Conservation (phyloP, 2,329 filamentous ascomycete genomes). For the Juglanconis juglandina region DNA sequence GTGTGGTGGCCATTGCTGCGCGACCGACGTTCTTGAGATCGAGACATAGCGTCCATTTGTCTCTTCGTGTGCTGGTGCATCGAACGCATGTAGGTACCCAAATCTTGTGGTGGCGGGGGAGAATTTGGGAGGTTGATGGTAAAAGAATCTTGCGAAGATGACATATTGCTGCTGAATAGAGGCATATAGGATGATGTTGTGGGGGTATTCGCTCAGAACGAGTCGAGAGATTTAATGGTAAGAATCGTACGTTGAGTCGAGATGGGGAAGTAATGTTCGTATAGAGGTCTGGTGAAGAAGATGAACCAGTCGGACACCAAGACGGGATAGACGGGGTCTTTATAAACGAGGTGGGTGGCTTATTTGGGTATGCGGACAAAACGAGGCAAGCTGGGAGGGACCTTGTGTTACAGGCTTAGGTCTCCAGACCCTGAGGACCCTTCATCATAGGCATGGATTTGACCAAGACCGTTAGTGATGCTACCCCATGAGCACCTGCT, state of each 20-base stretch:
- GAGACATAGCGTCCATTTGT: constrained; percentile 59
- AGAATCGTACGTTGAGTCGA: not conserved
- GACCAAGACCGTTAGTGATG: constrained; percentile 11
- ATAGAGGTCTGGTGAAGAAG: not conserved
- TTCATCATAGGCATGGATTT: not conserved
- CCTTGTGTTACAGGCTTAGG: not conserved
- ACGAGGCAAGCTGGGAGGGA: not conserved
- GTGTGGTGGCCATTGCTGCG: constrained; percentile 9
- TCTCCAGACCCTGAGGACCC: not conserved
- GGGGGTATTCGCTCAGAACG: not conserved
- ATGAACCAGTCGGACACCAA: not conserved
- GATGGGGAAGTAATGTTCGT: not conserved
- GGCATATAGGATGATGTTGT: constrained; percentile 8
- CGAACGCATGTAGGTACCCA: constrained; percentile 49
- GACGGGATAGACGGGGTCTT: not conserved
- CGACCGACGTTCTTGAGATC: constrained; percentile 37
- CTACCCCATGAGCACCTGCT: constrained; percentile 18
- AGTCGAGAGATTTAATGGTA: not conserved
- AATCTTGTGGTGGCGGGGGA: constrained; percentile 26
- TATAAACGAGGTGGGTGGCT: not conserved
- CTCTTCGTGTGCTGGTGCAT: constrained; percentile 65
- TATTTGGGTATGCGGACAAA: not conserved
- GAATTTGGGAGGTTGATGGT: constrained; percentile 22
- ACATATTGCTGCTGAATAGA: constrained; percentile 21
- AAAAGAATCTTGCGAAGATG: constrained; percentile 21